phyloP scores from a whole-genome alignment of 2,329 filamentous ascomycete genomes.

The Macrophomina tecta region DNA sequence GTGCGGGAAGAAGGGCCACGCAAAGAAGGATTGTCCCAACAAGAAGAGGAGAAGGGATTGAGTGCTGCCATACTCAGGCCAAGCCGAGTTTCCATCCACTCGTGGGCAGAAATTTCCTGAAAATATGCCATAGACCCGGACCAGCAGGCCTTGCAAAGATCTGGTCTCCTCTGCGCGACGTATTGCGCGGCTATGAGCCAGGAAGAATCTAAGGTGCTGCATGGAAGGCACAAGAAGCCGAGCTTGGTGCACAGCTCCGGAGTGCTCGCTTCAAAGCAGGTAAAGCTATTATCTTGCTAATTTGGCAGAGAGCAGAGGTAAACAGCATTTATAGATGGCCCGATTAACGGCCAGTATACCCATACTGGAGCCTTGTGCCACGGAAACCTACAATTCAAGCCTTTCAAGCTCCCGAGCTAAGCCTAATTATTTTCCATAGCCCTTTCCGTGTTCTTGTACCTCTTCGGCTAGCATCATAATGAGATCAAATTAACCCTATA shows the following conservation, averaged over 20 bases:
- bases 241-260: neutral
- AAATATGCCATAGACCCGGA: too few species aligned
- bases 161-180: too few species aligned
- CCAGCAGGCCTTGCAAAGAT: too few species aligned
- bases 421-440: too few species aligned
- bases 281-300: neutral
- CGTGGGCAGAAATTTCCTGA: neutral
- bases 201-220: too few species aligned
- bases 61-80: neutral
- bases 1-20: slow-evolving; percentile 69
- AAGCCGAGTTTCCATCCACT: neutral
- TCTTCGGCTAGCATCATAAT: too few species aligned
- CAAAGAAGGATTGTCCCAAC: slow-evolving; percentile 61
- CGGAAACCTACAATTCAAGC: too few species aligned
- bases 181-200: too few species aligned
- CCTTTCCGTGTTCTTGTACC: too few species aligned
- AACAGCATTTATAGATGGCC: neutral
- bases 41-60: slow-evolving; percentile 33
- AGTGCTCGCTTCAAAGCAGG: neutral
- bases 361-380: neutral
- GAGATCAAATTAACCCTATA: too few species aligned
- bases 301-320: neutral
- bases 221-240: too few species aligned
- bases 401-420: too few species aligned
- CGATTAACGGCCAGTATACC: neutral